Base-by-base conservation (phyloP, 2,329 filamentous ascomycete species). In the Calonectria montana region DNA sequence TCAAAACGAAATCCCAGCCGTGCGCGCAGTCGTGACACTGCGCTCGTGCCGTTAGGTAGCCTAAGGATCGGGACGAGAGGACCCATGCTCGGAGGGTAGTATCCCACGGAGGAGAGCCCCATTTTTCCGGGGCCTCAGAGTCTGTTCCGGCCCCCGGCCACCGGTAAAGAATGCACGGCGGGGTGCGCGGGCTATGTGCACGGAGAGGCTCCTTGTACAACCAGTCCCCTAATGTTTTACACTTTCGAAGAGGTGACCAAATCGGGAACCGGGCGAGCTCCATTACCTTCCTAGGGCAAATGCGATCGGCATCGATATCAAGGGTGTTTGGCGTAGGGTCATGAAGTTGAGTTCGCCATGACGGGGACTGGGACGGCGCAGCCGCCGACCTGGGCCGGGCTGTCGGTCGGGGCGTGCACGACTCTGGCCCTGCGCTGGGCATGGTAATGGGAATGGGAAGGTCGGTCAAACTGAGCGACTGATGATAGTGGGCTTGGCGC, bases 291-390 rank as follows among this genome's bases (percentile, higher is more conserved):
- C 45, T 25, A 66, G 35, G 57, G 57, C 57, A 59, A 59, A 65
- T 31, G 31, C 31, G 70, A 72, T 74, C 67, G 73, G 67, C 68
- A 31, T 39, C 65, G 48, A 73, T 65, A 37, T 18, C 25, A 41
- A 43, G 53, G 53, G 41, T 43, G n/a, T 65, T 50, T 59, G 61
- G 67, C 55, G 29, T 39, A 55, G 35, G 35, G 16, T 35, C 55
- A 37, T 43, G 27, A 35, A 53, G 63, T 57, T 57, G 53, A 57
- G 66, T 65, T 61, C 63, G 73, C 65, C 55, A 62, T 13, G 53
- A 57, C 53, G 53, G 53, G 53, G 53, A 57, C 53, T 57, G n/a
- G 53, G n/a, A 57, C 53, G 53, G 53, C 53, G 53, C 53, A 57
- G 53, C 53, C 53, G 53, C 53, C 53, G 53, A 57, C 29, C 23